These are phyloP conservation scores for Rhamnella rubrinervis DNA, from an alignment of 331 rosid species.

Conservation along the genomic window DNA sequence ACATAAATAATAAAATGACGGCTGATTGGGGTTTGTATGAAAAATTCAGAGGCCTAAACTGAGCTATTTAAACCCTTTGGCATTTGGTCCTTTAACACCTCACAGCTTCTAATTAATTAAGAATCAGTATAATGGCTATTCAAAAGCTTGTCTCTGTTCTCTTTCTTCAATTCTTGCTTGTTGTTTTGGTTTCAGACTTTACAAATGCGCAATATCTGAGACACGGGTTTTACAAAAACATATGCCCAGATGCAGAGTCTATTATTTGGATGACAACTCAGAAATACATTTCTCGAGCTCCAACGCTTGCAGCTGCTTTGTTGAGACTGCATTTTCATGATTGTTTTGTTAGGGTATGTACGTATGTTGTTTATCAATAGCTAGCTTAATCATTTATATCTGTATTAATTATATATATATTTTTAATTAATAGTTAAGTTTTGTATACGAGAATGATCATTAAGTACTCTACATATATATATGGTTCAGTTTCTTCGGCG, in stretches of 20 bases:
- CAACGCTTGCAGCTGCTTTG: slow-evolving; percentile 42
- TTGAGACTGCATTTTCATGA: slow-evolving; percentile 45
- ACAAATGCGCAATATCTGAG: slow-evolving; percentile 12
- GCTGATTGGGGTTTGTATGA: neutral
- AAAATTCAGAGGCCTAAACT: slow-evolving; percentile 5
- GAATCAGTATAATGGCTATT: slow-evolving; percentile 3
- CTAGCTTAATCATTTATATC: neutral
- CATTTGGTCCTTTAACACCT: too few species aligned
- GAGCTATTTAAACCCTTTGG: neutral
- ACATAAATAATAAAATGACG: neutral
- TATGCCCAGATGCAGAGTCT: slow-evolving; percentile 23
- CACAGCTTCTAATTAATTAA: too few species aligned
- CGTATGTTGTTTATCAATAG: neutral
- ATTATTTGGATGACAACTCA: slow-evolving; percentile 19
- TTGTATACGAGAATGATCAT: neutral
- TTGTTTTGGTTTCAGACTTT: slow-evolving; percentile 7
- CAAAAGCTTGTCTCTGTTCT: slow-evolving; percentile 20
- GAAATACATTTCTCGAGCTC: slow-evolving; percentile 13
- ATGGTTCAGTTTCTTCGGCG: too few species aligned
- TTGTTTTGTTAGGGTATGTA: slow-evolving; percentile 41
- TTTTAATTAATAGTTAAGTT: neutral
- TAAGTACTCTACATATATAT: neutral
- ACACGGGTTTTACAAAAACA: slow-evolving; percentile 21
- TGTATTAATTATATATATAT: neutral
- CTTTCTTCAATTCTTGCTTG: slow-evolving; percentile 18